Evolutionary conservation across 1,139 yeast genomes (phyloP).

Genomic region (Yamadazyma triangularis): DNA sequence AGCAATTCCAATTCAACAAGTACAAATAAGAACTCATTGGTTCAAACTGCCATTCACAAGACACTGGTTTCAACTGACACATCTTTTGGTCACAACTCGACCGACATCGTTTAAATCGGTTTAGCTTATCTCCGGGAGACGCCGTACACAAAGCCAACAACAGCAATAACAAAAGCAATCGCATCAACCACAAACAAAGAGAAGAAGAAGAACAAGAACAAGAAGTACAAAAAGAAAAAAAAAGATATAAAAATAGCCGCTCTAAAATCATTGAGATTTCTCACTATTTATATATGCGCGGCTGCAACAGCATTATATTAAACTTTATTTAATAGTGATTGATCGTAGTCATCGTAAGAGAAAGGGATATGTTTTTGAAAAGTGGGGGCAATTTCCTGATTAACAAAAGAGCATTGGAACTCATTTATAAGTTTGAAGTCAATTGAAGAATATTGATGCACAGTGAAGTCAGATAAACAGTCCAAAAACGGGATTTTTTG

Average conservation of each 20-base stretch:
- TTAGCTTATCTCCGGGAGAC: slow-evolving; percentile 76
- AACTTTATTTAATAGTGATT: slow-evolving; percentile 4
- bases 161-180: background rate
- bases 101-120: slow-evolving; percentile 64
- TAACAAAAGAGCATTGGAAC: slow-evolving; percentile 20
- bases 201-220: background rate
- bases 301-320: no score
- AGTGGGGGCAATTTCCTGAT: slow-evolving; percentile 15
- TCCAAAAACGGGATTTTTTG: slow-evolving; percentile 13
- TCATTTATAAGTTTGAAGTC: no score
- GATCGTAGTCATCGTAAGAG: slow-evolving; percentile 6
- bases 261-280: no score
- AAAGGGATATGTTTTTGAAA: slow-evolving; percentile 2
- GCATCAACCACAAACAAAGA: background rate
- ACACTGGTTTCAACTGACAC: slow-evolving; percentile 3
- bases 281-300: no score
- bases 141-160: slow-evolving; percentile 21
- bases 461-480: no score
- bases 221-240: background rate
- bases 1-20: slow-evolving; percentile 72
- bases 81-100: slow-evolving; percentile 49
- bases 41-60: slow-evolving; percentile 19
- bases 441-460: no score
- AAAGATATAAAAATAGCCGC: slow-evolving; percentile 1
- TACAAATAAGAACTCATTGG: slow-evolving; percentile 35